Base-by-base conservation (phyloP, 768 basidiomycete genomes). In the Baorangia bicolor region DNA sequence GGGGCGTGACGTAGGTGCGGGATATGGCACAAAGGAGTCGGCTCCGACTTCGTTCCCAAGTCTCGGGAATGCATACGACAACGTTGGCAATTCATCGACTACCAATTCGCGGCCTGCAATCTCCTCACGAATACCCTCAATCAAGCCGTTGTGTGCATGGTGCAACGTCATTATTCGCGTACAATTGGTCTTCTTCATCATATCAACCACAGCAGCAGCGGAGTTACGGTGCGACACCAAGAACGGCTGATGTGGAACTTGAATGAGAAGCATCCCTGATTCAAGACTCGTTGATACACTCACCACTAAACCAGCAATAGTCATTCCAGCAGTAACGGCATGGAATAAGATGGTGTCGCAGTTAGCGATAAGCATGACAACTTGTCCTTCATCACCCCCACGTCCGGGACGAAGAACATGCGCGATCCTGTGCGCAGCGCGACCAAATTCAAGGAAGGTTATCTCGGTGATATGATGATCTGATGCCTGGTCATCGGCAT, bases 11-110 rank as follows among this genome's bases (percentile, higher is more conserved):
- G 23, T 5, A 2, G 3, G 57, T 50, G 37, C n/a, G 2, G 56
- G 60, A 31, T 62, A 62, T 20, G 49, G 37, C 7, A 40, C 33
- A 42, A 62, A 64, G 6, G 53, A 35, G 21, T 62, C 60, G 2
- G 39, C 50, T 28, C 34, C 44, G 39, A 47, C 54, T 58, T 78
- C 74, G 9, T 34, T 38, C 1, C 74, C 75, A 12, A 77, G 68
- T 21, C 71, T 68, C 5, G 78, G 77, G 52, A 72, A 80, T 1
- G 76, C 56, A 11, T 68, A 46, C 0, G 49, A 23, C 2, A 78
- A 37, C 3, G 57, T 59, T 27, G 62, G 62, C 14, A 56, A 16
- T 39, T 59, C 62, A 2, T 55, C 47, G 18, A 63, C 40, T 2
- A 38, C 33, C 28, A 63, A 31, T 8, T 47, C 49, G 23, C 31